Conservation (phyloP, 495 filamentous ascomycete genomes). For the Arthonia radiata region DNA sequence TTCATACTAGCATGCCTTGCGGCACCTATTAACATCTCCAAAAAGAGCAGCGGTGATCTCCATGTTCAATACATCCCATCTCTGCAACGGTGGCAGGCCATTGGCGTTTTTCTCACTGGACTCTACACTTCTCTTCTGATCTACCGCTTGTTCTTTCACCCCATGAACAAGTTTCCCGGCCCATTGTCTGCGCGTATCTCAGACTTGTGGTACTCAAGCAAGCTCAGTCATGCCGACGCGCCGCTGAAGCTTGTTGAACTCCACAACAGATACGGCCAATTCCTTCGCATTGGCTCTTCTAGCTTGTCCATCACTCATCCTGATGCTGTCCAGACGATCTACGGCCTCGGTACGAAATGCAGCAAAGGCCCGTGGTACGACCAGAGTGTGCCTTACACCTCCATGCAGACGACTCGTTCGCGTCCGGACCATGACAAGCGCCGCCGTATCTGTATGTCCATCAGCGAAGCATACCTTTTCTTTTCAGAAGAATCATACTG, state of each 20-base stretch:
- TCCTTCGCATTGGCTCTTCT: conserved; percentile 17
- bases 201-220: conserved; percentile 9
- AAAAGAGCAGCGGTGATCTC: too few relatives aligned
- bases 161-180: conserved; percentile 15
- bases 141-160: conserved; percentile 15
- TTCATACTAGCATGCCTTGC: too few relatives aligned
- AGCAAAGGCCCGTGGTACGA: conserved; percentile 21
- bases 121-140: conserved; percentile 15
- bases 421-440: conserved; percentile 13
- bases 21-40: too few relatives aligned
- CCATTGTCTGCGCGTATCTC: conserved; percentile 15
- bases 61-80: too few relatives aligned
- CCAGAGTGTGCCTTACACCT: conserved; percentile 12
- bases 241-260: too few relatives aligned
- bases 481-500: too few relatives aligned
- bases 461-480: too few relatives aligned
- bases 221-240: conserved; percentile 9
- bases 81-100: too few relatives aligned
- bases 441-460: conserved; percentile 18
- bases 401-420: conserved; percentile 27
- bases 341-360: conserved; percentile 11
- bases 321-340: conserved; percentile 12
- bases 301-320: conserved; percentile 18
- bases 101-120: too few relatives aligned
- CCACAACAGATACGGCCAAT: conserved; percentile 16